Evolutionary conservation across 2,329 filamentous ascomycete species (phyloP).

Genomic region (Neofusicoccum cordaticola): DNA sequence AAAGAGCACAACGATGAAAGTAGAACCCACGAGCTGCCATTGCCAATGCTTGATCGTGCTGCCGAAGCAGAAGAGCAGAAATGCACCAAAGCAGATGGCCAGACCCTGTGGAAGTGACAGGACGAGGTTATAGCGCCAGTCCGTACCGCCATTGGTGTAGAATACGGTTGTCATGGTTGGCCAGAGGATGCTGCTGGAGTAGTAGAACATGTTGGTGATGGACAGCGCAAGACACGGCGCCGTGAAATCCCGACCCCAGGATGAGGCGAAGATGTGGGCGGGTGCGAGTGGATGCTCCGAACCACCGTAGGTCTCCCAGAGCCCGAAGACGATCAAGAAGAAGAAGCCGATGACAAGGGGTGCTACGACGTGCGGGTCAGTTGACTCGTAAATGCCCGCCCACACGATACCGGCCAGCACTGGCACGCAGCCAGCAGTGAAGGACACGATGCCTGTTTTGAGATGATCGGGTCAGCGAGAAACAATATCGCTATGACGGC

Average conservation of each 20-base stretch:
- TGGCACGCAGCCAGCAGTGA: slow-evolving; percentile 27
- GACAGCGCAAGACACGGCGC: slow-evolving; percentile 45
- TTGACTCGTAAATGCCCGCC: slow-evolving; percentile 25
- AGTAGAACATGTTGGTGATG: slow-evolving; percentile 54
- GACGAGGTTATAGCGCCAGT: slow-evolving; percentile 31
- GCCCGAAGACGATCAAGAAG: slow-evolving; percentile 28
- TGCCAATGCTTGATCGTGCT: slow-evolving; percentile 46
- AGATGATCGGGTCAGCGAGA: too few species aligned
- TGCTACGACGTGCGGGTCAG: slow-evolving; percentile 31
- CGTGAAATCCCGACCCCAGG: slow-evolving; percentile 48
- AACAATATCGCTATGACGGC: too few species aligned
- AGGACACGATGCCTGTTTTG: slow-evolving; percentile 22
- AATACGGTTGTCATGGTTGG: slow-evolving; percentile 49
- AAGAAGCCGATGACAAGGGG: slow-evolving; percentile 32
- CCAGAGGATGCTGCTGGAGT: slow-evolving; percentile 47
- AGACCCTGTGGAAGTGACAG: slow-evolving; percentile 47
- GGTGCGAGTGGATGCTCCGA: slow-evolving; percentile 40
- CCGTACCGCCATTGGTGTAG: slow-evolving; percentile 37
- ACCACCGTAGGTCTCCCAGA: slow-evolving; percentile 32
- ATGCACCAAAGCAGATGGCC: slow-evolving; percentile 44
- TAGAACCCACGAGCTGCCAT: slow-evolving; percentile 45
- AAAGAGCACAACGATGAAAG: slow-evolving; percentile 49
- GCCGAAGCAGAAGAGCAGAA: slow-evolving; percentile 43
- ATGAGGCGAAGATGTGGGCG: slow-evolving; percentile 45
- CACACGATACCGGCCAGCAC: slow-evolving; percentile 36